phyloP scores from a whole-genome alignment of 2,329 filamentous ascomycete species.

The Aspergillus thermomutatus region DNA sequence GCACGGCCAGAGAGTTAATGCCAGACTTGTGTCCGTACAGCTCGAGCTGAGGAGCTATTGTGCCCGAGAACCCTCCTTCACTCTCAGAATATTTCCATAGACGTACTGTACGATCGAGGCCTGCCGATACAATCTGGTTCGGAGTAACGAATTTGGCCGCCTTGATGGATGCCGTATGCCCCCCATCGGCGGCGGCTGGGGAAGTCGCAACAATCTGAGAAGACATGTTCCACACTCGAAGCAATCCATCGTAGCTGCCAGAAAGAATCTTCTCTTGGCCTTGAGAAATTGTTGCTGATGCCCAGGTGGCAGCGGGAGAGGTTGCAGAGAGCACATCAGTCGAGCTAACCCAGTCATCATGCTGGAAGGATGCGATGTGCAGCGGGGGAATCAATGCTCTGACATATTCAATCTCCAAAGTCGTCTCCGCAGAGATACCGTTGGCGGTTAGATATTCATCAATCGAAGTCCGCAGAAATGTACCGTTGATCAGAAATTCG shows the following conservation, averaged over 20 bases:
- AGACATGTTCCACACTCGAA: constrained; percentile 86
- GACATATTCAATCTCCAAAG: constrained; percentile 86
- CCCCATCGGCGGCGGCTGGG: constrained; percentile 61
- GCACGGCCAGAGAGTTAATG: constrained; percentile 71
- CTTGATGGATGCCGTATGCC: constrained; percentile 75
- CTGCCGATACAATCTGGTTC: constrained; percentile 74
- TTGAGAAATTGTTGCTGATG: constrained; percentile 44
- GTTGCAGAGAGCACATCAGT: constrained; percentile 75
- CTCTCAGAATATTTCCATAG: constrained; percentile 84
- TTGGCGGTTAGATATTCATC: constrained; percentile 85
- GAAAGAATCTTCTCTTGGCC: constrained; percentile 76
- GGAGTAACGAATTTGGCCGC: constrained; percentile 78
- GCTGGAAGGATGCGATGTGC: constrained; percentile 88
- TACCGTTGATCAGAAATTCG: constrained; percentile 93
- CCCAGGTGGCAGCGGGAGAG: constrained; percentile 60
- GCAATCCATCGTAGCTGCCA: constrained; percentile 85
- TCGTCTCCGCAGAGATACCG: constrained; percentile 84
- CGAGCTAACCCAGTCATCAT: constrained; percentile 93
- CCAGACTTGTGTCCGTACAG: constrained; percentile 76
- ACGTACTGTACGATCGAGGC: constrained; percentile 79
- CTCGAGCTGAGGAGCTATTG: constrained; percentile 71
- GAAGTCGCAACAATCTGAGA: constrained; percentile 82
- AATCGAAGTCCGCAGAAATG: constrained; percentile 82
- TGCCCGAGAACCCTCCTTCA: constrained; percentile 56
- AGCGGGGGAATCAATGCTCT: constrained; percentile 84